Base-by-base conservation (phyloP, 2,329 filamentous ascomycete species). In the Nakataea oryzae region DNA sequence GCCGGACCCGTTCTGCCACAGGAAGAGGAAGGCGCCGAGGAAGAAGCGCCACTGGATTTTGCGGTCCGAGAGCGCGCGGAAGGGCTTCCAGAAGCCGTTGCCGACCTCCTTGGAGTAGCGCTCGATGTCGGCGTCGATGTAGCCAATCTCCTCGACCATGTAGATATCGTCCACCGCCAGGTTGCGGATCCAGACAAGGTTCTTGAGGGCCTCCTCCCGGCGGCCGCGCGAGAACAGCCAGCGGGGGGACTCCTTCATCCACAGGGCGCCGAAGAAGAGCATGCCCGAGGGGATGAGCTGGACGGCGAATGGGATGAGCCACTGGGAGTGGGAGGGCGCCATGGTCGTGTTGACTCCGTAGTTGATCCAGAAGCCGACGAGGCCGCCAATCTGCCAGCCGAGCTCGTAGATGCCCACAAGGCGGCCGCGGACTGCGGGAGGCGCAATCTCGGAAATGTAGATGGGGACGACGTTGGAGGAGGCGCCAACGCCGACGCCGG, bases 1-100 rank as follows among this genome's bases (percentile, higher is more conserved):
- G 2, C 89, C 89, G 3, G 77, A 81, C 59, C 86, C 86, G 68
- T 93, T 93, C 73, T 93, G 90, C 81, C 86, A 91, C 61, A 93
- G 76, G 78, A 93, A 93, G 26, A 93, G 79, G 69, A 89, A 82
- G 62, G 83, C 82, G 58, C 89, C 89, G 13, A 93, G 79, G 71
- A 90, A 83, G 74, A 93, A 86, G 55, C 89, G 84, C 78, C 85
- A 90, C 66, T 84, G 84, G 29, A 89, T 81, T 69, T 81, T 81
- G 63, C 75, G 78, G 66, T 83, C 75, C 67, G 78, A 79, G 63
- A 81, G 77, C 27, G 83, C 78, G 9, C 78, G 76, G 75, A 91
- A 90, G 0, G 88, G 87, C 73, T 87, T 86, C 85, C 86, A 91
- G 79, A 92, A 91, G 3, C 89, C 89, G 21, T 83, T 74, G 11